Percentiles rank a stretch among this genome's conserved stretches.
phyloP scores from a whole-genome alignment of 2,329 filamentous ascomycete species.

The Fusarium miscanthi region DNA sequence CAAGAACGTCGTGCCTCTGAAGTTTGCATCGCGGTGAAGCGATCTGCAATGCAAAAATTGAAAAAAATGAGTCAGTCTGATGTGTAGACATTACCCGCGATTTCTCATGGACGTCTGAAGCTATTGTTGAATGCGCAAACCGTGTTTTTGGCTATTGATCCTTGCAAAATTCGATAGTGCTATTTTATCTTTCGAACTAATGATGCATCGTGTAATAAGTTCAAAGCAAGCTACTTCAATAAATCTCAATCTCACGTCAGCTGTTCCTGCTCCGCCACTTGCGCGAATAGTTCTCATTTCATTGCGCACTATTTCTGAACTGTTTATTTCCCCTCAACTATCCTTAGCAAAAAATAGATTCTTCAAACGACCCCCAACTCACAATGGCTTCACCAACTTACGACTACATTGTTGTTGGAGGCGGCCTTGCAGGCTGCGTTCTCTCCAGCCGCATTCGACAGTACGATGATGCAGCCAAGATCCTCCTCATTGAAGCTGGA shows the following conservation, averaged over 20 bases:
- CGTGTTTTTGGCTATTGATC: not conserved
- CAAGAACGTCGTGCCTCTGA: not conserved
- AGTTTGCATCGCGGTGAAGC: not conserved
- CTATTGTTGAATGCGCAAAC: too few relatives aligned
- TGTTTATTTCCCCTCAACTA: not conserved
- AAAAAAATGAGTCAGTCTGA: accelerated
- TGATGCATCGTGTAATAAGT: too few relatives aligned
- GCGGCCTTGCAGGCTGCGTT: constrained; percentile 49
- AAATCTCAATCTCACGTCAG: constrained; percentile 4
- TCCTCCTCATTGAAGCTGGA: constrained; percentile 55
- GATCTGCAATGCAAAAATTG: accelerated
- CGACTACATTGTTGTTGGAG: constrained; percentile 49
- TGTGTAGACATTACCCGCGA: too few relatives aligned
- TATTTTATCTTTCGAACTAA: not conserved
- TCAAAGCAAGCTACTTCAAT: not conserved
- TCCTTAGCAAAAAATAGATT: not conserved
- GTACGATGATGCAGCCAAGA: constrained; percentile 37
- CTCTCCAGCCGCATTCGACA: constrained; percentile 48
- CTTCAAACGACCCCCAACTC: accelerated
- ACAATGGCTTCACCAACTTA: constrained; percentile 16
- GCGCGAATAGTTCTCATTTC: not conserved
- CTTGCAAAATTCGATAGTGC: too few relatives aligned
- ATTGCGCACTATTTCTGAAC: not conserved
- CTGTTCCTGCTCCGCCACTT: not conserved
- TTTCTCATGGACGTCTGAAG: too few relatives aligned